Percentiles rank a stretch among this genome's conserved stretches.
phyloP scores from a whole-genome alignment of 2,329 filamentous ascomycete genomes.

The Stachybotrys chlorohalonatus region DNA sequence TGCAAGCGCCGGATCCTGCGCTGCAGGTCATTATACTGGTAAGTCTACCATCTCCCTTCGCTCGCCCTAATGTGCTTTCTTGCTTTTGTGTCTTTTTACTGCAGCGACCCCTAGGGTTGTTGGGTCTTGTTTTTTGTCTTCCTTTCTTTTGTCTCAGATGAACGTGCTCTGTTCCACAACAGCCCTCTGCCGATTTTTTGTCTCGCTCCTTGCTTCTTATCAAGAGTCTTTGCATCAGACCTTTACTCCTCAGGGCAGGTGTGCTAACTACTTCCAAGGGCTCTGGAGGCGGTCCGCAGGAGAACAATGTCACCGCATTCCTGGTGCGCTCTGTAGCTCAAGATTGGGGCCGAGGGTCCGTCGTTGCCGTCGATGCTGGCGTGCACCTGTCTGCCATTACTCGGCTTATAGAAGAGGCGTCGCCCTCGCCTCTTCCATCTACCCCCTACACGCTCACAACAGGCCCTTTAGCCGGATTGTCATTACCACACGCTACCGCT shows the following conservation, averaged over 20 bases:
- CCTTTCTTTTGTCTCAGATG: background rate
- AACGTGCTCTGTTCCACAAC: background rate
- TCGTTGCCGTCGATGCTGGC: slow-evolving; percentile 90
- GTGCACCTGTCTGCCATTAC: slow-evolving; percentile 80
- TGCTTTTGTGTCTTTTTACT: background rate
- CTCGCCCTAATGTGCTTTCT: background rate
- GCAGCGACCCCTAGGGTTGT: too few relatives aligned
- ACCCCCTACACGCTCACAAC: slow-evolving; percentile 45
- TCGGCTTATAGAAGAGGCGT: slow-evolving; percentile 59
- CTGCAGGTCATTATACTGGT: slow-evolving; percentile 71
- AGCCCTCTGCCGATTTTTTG: background rate
- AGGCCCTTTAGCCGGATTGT: slow-evolving; percentile 74
- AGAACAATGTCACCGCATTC: slow-evolving; percentile 84
- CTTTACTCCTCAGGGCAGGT: background rate
- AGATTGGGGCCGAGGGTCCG: slow-evolving; percentile 71
- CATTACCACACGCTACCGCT: slow-evolving; percentile 56
- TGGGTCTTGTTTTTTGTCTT: background rate
- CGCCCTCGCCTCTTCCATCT: slow-evolving; percentile 23
- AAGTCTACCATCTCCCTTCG: slow-evolving; percentile 24
- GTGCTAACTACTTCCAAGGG: slow-evolving; percentile 49
- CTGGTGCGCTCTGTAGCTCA: slow-evolving; percentile 74
- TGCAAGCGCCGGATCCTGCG: slow-evolving; percentile 31
- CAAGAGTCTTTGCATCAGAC: background rate
- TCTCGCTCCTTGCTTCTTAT: background rate
- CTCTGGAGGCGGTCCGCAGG: slow-evolving; percentile 78